These are phyloP conservation scores for Trametes cinnabarina DNA, from an alignment of 768 basidiomycete species.

Conservation along the genomic window DNA sequence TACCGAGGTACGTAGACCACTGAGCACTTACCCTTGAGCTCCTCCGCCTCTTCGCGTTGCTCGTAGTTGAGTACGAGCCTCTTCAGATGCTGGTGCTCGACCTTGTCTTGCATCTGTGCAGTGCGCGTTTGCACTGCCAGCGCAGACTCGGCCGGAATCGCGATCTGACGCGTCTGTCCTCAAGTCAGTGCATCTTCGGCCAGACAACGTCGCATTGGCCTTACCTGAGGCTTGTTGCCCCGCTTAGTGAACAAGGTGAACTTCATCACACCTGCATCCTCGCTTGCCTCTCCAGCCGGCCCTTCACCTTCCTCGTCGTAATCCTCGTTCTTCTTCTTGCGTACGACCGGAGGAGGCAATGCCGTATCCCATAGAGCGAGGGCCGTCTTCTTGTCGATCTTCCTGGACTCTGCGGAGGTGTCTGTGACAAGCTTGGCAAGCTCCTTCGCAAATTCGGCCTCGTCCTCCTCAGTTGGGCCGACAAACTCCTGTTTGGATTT, in stretches of 20 bases:
- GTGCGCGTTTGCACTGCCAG: slow-evolving; percentile 88
- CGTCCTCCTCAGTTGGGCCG: slow-evolving; percentile 85
- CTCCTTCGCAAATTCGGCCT: slow-evolving; percentile 93
- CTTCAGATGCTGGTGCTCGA: slow-evolving; percentile 96
- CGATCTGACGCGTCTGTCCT: slow-evolving; percentile 75
- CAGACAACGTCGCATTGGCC: slow-evolving; percentile 6
- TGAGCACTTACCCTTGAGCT: slow-evolving; percentile 58
- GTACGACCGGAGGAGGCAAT: slow-evolving; percentile 61
- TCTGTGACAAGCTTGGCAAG: slow-evolving; percentile 94
- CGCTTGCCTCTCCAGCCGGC: slow-evolving; percentile 25
- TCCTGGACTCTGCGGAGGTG: slow-evolving; percentile 75
- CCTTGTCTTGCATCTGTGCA: slow-evolving; percentile 91
- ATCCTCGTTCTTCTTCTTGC: slow-evolving; percentile 67
- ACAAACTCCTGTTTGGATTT: slow-evolving; percentile 69
- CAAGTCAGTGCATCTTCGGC: neutral
- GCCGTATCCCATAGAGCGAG: slow-evolving; percentile 87
- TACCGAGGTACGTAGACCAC: neutral
- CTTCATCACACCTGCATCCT: slow-evolving; percentile 61
- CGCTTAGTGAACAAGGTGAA: slow-evolving; percentile 92
- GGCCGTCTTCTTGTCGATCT: slow-evolving; percentile 86
- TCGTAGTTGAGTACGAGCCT: slow-evolving; percentile 90
- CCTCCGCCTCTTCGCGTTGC: slow-evolving; percentile 84
- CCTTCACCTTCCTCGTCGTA: slow-evolving; percentile 50
- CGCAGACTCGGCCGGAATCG: slow-evolving; percentile 83
- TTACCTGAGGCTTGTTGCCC: slow-evolving; percentile 88